A percentile compares a stretch with the other conserved stretches of the same genome.
These are phyloP conservation scores for Fusarium praegraminearum DNA, from an alignment of 2,329 filamentous ascomycete species.

Conservation along the genomic window DNA sequence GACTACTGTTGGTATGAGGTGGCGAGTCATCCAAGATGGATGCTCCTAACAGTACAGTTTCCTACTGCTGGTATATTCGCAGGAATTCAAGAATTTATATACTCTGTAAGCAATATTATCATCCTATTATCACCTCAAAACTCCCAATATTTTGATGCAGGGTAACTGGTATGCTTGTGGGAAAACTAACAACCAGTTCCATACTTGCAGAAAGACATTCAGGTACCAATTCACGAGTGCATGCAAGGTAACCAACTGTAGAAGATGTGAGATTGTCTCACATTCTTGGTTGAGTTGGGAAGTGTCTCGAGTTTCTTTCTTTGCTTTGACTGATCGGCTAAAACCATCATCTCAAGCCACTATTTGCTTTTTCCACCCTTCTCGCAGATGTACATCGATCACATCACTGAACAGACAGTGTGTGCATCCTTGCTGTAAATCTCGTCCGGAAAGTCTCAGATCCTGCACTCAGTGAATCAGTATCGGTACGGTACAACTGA, in stretches of 20 bases:
- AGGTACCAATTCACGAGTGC: constrained; percentile 3
- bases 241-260: constrained; percentile 9
- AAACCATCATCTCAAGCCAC: constrained; percentile 4
- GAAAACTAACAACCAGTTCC: neutral
- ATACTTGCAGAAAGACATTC: constrained; percentile 15
- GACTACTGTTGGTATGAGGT: too few relatives aligned
- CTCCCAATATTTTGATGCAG: neutral
- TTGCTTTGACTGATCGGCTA: constrained; percentile 18
- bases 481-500: constrained; percentile 10
- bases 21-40: too few relatives aligned
- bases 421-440: constrained; percentile 30
- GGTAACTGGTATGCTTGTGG: neutral
- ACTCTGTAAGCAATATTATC: neutral
- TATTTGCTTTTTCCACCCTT: constrained; percentile 25
- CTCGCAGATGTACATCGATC: neutral
- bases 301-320: constrained; percentile 28
- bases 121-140: neutral
- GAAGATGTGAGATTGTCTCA: constrained; percentile 16
- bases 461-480: constrained; percentile 42
- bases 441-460: constrained; percentile 34
- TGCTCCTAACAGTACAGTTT: too few relatives aligned
- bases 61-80: too few relatives aligned
- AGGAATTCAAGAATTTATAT: neutral
- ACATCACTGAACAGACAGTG: neutral
- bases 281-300: constrained; percentile 17